Conservation (phyloP, 2,329 filamentous ascomycete genomes). For the Rhexocercosporidium sp. region DNA sequence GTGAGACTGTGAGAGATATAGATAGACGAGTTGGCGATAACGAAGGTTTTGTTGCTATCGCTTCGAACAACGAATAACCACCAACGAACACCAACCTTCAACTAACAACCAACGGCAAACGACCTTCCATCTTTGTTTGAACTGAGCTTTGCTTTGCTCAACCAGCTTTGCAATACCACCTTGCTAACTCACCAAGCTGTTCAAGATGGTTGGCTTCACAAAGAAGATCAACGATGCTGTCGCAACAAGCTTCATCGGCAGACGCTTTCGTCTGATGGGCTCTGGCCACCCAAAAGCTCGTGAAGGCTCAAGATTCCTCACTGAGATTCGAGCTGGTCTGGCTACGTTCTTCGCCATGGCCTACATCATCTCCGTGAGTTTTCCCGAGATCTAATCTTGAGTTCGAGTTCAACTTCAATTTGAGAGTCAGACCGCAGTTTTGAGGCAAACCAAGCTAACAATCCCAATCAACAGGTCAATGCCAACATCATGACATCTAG, state of each 20-base stretch:
- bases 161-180: neutral
- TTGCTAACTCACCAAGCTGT: neutral
- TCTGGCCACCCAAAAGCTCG: constrained; percentile 67
- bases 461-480: constrained; percentile 51
- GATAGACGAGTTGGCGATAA: neutral
- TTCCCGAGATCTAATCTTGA: constrained; percentile 48
- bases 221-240: constrained; percentile 46
- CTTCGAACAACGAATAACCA: neutral
- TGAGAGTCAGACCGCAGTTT: constrained; percentile 40
- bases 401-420: constrained; percentile 2
- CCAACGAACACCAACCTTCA: neutral
- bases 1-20: neutral
- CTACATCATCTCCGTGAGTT: constrained; percentile 72
- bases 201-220: constrained; percentile 17
- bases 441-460: constrained; percentile 43
- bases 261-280: constrained; percentile 81
- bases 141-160: neutral
- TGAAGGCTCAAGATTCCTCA: constrained; percentile 76
- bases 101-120: neutral
- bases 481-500: constrained; percentile 70
- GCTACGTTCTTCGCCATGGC: constrained; percentile 76
- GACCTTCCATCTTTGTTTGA: neutral
- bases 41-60: neutral
- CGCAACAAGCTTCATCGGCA: constrained; percentile 68
- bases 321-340: constrained; percentile 81